These are phyloP conservation scores for Aspergillus nanangensis DNA, from an alignment of 495 filamentous ascomycete genomes.

Conservation along the genomic window DNA sequence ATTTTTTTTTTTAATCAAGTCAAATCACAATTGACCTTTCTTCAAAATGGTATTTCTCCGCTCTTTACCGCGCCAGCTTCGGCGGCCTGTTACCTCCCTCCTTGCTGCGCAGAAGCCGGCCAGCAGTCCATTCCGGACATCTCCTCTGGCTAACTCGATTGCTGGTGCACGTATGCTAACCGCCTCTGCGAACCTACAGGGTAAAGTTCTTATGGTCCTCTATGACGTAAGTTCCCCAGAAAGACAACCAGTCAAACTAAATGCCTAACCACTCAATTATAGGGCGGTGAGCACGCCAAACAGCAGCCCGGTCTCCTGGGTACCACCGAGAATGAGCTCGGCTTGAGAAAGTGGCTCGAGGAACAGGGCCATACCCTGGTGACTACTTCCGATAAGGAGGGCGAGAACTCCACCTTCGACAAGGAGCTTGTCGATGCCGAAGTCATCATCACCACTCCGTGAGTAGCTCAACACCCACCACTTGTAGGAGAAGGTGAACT, in stretches of 20 bases:
- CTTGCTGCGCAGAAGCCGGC: constrained; percentile 31
- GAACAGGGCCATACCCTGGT: constrained; percentile 91
- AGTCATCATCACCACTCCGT: constrained; percentile 99
- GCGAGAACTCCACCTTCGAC: constrained; percentile 89
- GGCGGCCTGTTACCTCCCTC: constrained; percentile 54
- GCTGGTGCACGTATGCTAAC: constrained; percentile 50
- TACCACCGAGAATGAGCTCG: constrained; percentile 97
- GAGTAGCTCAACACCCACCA: constrained; percentile 30
- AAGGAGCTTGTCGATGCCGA: constrained; percentile 94
- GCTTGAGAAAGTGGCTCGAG: constrained; percentile 93
- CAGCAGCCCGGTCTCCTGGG: constrained; percentile 84
- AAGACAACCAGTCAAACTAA: neutral
- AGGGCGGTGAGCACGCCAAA: constrained; percentile 66
- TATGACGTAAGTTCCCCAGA: constrained; percentile 60
- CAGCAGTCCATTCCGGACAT: constrained; percentile 20
- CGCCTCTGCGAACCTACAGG: constrained; percentile 54
- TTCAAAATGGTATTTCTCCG: constrained; percentile 70
- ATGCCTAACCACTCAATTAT: neutral
- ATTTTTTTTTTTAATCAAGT: neutral
- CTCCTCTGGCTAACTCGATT: constrained; percentile 34
- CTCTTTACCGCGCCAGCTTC: constrained; percentile 51
- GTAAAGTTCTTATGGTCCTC: constrained; percentile 69
- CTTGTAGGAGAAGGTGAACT: neutral
- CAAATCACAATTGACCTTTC: constrained; percentile 13
- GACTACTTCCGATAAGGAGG: constrained; percentile 96